Conservation (phyloP, 2,329 filamentous ascomycete genomes). For the Rhytidhysteron rufulum region DNA sequence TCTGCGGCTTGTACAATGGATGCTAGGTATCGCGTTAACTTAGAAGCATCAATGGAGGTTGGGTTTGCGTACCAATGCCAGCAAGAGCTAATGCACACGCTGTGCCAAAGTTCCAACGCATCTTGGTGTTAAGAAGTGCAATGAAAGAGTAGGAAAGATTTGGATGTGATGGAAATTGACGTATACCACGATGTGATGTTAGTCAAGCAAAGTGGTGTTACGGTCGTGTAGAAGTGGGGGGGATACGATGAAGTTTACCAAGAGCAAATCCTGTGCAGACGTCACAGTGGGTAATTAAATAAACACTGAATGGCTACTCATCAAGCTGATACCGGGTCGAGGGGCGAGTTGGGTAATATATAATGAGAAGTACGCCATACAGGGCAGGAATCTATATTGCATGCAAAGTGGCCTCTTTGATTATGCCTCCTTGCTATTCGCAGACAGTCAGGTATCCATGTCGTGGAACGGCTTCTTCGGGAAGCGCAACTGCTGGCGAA, state of each 20-base stretch:
- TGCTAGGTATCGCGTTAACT: neutral
- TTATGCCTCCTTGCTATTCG: too few species aligned
- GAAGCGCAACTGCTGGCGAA: too few species aligned
- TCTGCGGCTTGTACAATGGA: conserved; percentile 10
- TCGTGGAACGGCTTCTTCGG: too few species aligned
- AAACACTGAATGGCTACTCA: neutral
- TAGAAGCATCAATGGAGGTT: conserved; percentile 1
- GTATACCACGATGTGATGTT: neutral
- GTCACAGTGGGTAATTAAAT: neutral
- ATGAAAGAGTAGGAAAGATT: conserved; percentile 1
- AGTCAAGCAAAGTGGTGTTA: neutral
- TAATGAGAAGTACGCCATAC: too few species aligned
- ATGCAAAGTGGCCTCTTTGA: too few species aligned
- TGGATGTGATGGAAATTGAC: neutral
- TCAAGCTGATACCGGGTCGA: neutral
- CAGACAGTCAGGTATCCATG: too few species aligned
- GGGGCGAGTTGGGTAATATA: too few species aligned
- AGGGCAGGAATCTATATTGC: too few species aligned
- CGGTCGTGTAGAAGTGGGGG: neutral
- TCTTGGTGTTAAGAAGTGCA: conserved; percentile 9
- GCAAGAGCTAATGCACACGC: conserved; percentile 14
- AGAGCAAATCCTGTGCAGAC: neutral
- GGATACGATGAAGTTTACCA: neutral
- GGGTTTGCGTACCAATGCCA: conserved; percentile 14
- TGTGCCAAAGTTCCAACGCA: conserved; percentile 17